Evolutionary conservation across 306 rosid genomes (phyloP), one percentile per base, ranked within the genome.

Genomic region (Lablab purpureus): DNA sequence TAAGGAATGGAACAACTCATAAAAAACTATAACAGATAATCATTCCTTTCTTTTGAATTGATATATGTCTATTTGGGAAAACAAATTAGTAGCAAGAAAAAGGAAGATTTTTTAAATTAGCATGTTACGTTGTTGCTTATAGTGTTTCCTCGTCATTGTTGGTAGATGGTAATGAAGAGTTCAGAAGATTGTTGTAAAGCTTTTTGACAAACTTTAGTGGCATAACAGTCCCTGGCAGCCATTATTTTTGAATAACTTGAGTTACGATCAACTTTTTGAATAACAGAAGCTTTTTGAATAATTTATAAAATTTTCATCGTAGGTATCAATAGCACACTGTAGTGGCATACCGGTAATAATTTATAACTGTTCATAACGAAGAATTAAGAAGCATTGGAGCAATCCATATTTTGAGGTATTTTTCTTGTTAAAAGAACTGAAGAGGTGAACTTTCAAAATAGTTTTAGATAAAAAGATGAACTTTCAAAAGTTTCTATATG

Each of bases 1-100:
- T 55, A 73, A 8, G 65, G 55, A 52, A 52, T 67, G 25, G 36
- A 47, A 25, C 71, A 46, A 58, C 65, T 25, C 68, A 68, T 69
- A 2, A 19, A 81, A 85, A 67, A 2, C 13, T 32, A 25, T 51
- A 60, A 59, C 15, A 43, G n/a, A 10, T n/a, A 75, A 47, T 51
- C 50, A 17, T 47, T 58, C 45, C n/a, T 73, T 76, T 77, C 37
- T 10, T 74, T 27, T 70, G 25, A 70, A 30, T 82, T 82, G 45
- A 71, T 55, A 30, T 14, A 9, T 22, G 21, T 74, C 50, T 21
- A 27, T 70, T 59, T 59, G 71, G 77, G 21, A 56, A 68, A 21
- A 70, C 50, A 28, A 54, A 0, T 41, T 8, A 43, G 64, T 32
- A 64, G 67, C 17, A 66, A 45, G 41, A 43, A 32, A 52, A 32